Evolutionary conservation across 2,329 filamentous ascomycete species (phyloP).

Genomic region (Pyrenophora tritici-repentis): DNA sequence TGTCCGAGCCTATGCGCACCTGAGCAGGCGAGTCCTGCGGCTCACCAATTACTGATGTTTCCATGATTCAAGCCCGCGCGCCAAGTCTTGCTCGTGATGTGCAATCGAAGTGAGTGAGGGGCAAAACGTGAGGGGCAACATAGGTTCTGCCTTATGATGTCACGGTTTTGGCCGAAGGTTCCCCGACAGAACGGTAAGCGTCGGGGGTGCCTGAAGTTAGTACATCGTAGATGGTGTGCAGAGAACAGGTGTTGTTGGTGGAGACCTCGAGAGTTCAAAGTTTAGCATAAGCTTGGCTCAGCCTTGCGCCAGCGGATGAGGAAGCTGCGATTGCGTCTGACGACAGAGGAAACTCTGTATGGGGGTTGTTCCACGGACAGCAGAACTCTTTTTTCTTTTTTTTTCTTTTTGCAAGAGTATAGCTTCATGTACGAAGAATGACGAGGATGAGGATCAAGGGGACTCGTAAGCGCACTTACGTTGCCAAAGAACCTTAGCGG

Average conservation of each 20-base stretch:
- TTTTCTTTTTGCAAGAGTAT: too few species aligned
- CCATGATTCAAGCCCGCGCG: background rate
- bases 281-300: slow-evolving; percentile 14
- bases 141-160: slow-evolving; percentile 18
- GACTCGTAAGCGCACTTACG: too few species aligned
- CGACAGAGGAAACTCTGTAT: background rate
- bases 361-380: background rate
- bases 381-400: too few species aligned
- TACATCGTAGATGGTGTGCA: slow-evolving; percentile 15
- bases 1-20: slow-evolving; percentile 9
- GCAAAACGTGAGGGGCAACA: slow-evolving; percentile 17
- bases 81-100: slow-evolving; percentile 12
- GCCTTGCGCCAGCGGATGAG: background rate
- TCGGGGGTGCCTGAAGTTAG: slow-evolving; percentile 19
- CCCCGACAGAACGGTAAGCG: slow-evolving; percentile 3
- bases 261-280: background rate
- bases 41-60: slow-evolving; percentile 16
- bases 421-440: too few species aligned
- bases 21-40: slow-evolving; percentile 10
- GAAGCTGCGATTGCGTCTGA: background rate
- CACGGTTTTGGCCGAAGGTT: slow-evolving; percentile 14
- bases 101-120: slow-evolving; percentile 3
- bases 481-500: too few species aligned
- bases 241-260: slow-evolving; percentile 17
- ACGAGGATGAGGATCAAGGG: too few species aligned